Evolutionary conservation across 768 basidiomycete genomes (phyloP).

Genomic region (Pleurotus sapidus): DNA sequence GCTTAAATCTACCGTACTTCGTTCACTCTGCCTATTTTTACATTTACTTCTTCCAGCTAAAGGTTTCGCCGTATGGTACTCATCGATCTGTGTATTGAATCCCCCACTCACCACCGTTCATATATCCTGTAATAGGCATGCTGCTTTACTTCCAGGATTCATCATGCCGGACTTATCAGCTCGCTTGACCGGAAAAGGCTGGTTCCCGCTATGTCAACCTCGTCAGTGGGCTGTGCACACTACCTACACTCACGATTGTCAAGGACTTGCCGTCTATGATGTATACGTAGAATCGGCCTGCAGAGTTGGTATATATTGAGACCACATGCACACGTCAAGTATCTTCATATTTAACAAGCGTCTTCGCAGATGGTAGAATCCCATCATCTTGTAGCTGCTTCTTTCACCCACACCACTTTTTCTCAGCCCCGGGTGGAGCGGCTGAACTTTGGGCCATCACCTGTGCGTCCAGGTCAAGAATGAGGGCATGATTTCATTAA

Average conservation of each 20-base stretch:
- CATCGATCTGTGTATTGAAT: background rate
- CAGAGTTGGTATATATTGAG: background rate
- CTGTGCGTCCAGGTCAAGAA: background rate
- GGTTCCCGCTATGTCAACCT: background rate
- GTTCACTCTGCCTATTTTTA: background rate
- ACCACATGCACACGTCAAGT: background rate
- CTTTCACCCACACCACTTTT: background rate
- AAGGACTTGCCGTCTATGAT: constrained; percentile 6
- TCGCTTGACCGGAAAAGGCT: background rate
- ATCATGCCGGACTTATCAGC: background rate
- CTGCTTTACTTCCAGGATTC: constrained; percentile 6
- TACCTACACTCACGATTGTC: constrained; percentile 4
- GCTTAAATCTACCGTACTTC: constrained; percentile 21
- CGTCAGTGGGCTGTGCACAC: background rate
- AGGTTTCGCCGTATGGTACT: background rate
- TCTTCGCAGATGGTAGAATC: background rate
- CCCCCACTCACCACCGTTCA: background rate
- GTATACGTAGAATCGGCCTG: background rate
- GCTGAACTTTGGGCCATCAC: constrained; percentile 4
- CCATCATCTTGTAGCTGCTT: background rate
- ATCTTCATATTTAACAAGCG: background rate
- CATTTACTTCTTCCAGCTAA: background rate
- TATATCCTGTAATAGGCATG: background rate
- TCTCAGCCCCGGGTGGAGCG: background rate
- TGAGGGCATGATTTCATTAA: background rate